Evolutionary conservation across 805 yeast genomes (phyloP).

Genomic region (Phaffomyces thermotolerans): DNA sequence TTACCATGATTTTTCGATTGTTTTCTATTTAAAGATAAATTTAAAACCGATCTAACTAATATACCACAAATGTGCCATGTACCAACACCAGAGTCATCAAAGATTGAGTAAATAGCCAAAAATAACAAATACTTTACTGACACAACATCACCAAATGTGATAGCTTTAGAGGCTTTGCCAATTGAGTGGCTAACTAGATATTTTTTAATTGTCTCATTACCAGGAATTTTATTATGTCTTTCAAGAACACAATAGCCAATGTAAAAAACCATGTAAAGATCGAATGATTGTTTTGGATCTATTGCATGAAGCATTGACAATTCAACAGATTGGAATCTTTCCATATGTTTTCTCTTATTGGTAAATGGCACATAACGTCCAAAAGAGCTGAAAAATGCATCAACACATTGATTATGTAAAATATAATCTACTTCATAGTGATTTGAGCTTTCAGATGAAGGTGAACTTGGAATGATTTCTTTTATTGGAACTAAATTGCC

Average conservation of each 20-base stretch:
- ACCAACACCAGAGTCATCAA: slow-evolving; percentile 41
- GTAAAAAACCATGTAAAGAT: slow-evolving; percentile 45
- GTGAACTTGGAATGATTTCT: too few relatives aligned
- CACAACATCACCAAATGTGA: slow-evolving; percentile 33
- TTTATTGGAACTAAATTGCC: neutral
- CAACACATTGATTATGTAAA: slow-evolving; percentile 5
- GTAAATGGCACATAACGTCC: slow-evolving; percentile 8
- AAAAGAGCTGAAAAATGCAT: slow-evolving; percentile 6
- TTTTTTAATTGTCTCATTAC: slow-evolving; percentile 32
- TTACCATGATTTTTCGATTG: slow-evolving; percentile 3
- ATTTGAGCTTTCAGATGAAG: too few relatives aligned
- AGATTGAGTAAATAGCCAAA: slow-evolving; percentile 43
- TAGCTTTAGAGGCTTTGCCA: slow-evolving; percentile 30
- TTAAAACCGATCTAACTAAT: slow-evolving; percentile 36
- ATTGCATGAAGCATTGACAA: slow-evolving; percentile 14
- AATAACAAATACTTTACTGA: slow-evolving; percentile 36
- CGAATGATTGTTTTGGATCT: slow-evolving; percentile 31
- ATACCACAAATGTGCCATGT: slow-evolving; percentile 49
- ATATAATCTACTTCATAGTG: slow-evolving; percentile 1
- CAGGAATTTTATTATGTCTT: slow-evolving; percentile 30
- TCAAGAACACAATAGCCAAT: slow-evolving; percentile 47
- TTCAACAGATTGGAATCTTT: slow-evolving; percentile 33
- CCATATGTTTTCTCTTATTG: slow-evolving; percentile 14
- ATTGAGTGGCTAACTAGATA: slow-evolving; percentile 36
- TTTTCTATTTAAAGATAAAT: slow-evolving; percentile 40